Evolutionary conservation across 768 basidiomycete genomes (phyloP).

Genomic region (Suillus ampliporus): DNA sequence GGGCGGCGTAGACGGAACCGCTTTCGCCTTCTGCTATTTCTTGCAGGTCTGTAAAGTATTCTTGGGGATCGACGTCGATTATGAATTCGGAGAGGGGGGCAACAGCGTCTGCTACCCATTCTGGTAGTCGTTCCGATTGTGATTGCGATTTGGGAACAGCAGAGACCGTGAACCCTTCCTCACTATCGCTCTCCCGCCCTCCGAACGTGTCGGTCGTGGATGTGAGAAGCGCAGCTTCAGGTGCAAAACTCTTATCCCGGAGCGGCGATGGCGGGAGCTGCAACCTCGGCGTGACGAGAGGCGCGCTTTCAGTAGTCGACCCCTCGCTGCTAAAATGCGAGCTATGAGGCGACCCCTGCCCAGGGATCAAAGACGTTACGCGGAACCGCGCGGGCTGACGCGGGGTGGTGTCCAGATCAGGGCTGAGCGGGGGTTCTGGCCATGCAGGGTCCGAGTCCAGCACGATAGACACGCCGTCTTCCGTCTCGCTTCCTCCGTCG

Average conservation of each 20-base stretch:
- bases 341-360: constrained; percentile 51
- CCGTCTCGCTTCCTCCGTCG: neutral
- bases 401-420: constrained; percentile 29
- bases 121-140: constrained; percentile 59
- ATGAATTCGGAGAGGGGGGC: constrained; percentile 66
- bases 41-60: constrained; percentile 67
- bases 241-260: constrained; percentile 20
- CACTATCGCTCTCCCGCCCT: constrained; percentile 22
- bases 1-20: constrained; percentile 66
- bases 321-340: constrained; percentile 51
- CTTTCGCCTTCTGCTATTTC: constrained; percentile 88
- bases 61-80: constrained; percentile 65
- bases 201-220: constrained; percentile 47
- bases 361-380: constrained; percentile 33
- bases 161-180: constrained; percentile 24
- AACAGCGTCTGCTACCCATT: constrained; percentile 67
- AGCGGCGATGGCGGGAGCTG: constrained; percentile 25
- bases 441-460: constrained; percentile 1
- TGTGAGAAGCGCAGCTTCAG: constrained; percentile 33
- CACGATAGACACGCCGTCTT: neutral
- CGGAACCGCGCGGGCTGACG: constrained; percentile 35
- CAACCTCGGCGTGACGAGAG: constrained; percentile 29
- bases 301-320: constrained; percentile 33
- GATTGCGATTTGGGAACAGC: constrained; percentile 37
- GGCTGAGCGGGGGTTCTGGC: constrained; percentile 34